Evolutionary conservation across 176 grass and related monocot genomes (phyloP).

Genomic region (Aegilops tauschii): DNA sequence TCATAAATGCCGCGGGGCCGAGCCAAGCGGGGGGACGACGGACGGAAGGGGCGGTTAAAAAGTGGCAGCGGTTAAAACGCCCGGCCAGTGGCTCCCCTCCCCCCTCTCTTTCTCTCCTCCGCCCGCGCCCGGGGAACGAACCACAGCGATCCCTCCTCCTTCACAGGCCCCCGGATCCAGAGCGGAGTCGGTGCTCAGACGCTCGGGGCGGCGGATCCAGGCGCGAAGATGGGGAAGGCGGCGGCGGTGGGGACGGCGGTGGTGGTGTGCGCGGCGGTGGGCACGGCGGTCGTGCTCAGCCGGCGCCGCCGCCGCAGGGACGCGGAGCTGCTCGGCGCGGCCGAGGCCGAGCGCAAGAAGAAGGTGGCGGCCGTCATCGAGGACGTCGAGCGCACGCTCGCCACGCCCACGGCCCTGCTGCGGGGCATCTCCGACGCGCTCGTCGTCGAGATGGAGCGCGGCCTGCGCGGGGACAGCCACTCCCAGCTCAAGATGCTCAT

Average conservation of each 20-base stretch:
- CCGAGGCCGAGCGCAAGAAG: constrained; percentile 33
- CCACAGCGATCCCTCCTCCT: not conserved
- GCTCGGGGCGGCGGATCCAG: too few species aligned
- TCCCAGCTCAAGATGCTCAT: constrained; percentile 82
- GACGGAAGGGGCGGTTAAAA: not conserved
- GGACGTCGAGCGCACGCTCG: constrained; percentile 66
- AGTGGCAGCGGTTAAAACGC: constrained; percentile 42
- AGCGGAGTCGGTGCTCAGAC: not conserved
- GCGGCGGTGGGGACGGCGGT: constrained; percentile 55
- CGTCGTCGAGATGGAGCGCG: constrained; percentile 81
- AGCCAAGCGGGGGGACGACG: not conserved
- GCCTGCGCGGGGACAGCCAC: constrained; percentile 60
- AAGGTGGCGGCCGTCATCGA: constrained; percentile 42
- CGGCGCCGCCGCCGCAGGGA: constrained; percentile 33
- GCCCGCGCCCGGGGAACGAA: constrained; percentile 18
- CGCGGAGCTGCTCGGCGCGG: constrained; percentile 8
- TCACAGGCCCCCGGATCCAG: constrained; percentile 29
- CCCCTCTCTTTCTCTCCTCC: constrained; percentile 2
- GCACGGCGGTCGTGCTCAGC: constrained; percentile 51
- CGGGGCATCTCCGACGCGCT: constrained; percentile 76
- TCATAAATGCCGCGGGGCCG: constrained; percentile 41
- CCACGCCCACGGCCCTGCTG: constrained; percentile 75
- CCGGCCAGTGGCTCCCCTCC: constrained; percentile 22
- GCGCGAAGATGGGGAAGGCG: constrained; percentile 52
- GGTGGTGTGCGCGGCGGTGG: constrained; percentile 72